These are phyloP conservation scores for Pestalotiopsis sp. DNA, from an alignment of 2,329 filamentous ascomycete genomes.

Conservation along the genomic window DNA sequence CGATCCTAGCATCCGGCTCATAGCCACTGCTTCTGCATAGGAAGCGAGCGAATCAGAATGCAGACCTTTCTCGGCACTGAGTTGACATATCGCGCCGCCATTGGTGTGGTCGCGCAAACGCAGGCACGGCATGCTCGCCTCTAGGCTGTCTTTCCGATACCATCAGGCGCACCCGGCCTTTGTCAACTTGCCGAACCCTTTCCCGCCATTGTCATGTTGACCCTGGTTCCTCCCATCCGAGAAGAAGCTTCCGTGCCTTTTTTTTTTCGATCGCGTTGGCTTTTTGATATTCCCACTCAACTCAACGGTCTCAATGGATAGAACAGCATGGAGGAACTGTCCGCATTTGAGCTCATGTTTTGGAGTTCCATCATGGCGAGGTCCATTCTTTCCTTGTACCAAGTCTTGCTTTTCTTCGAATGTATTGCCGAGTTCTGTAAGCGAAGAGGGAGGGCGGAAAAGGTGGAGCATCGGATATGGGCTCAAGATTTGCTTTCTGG, in stretches of 20 bases:
- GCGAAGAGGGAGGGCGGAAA: neutral
- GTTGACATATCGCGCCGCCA: neutral
- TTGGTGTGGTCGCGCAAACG: conserved; percentile 2
- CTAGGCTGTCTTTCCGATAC: neutral
- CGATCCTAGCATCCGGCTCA: neutral
- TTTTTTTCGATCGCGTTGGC: neutral
- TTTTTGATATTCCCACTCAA: neutral
- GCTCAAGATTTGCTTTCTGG: too few species aligned
- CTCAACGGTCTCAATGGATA: neutral
- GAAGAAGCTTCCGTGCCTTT: neutral
- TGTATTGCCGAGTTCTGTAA: neutral
- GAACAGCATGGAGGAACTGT: neutral
- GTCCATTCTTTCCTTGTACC: neutral
- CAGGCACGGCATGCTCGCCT: conserved; percentile 5
- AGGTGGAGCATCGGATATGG: too few species aligned
- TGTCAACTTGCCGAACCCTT: neutral
- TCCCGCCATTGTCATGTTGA: conserved; percentile 2
- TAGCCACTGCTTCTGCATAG: neutral
- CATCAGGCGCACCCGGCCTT: neutral
- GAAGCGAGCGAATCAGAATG: neutral
- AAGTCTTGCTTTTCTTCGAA: neutral
- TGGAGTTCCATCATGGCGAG: too few species aligned
- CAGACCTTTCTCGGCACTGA: neutral
- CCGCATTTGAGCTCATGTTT: neutral
- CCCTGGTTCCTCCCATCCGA: neutral